A percentile compares a stretch with the other conserved stretches of the same genome.
These are phyloP conservation scores for Candida tropicalis DNA, from an alignment of 1,139 yeast species.

Conservation along the genomic window DNA sequence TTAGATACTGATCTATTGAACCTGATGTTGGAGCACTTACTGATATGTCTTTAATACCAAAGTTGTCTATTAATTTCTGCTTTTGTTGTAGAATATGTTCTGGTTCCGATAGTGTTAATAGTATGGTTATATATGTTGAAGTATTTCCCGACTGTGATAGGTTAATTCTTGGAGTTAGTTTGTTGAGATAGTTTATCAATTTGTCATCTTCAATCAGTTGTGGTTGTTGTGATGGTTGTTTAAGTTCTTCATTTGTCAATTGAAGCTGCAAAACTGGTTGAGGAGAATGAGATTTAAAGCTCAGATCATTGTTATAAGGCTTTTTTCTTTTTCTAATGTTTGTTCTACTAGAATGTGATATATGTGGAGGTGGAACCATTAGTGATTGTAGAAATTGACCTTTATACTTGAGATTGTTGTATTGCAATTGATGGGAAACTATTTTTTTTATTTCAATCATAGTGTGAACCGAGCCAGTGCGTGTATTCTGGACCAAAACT, in stretches of 20 bases:
- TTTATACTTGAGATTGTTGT: too few species aligned
- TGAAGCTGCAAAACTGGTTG: constrained; percentile 1
- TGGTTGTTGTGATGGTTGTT: neutral
- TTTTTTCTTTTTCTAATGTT: constrained; percentile 8
- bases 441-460: neutral
- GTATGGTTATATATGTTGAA: constrained; percentile 16
- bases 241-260: constrained; percentile 3
- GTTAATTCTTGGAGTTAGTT: constrained; percentile 10
- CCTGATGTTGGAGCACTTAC: constrained; percentile 28
- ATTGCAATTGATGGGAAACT: too few species aligned
- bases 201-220: constrained; percentile 12
- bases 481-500: constrained; percentile 4
- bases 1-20: constrained; percentile 30
- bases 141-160: constrained; percentile 1
- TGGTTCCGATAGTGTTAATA: constrained; percentile 32
- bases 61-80: constrained; percentile 19
- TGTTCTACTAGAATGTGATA: neutral
- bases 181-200: constrained; percentile 14
- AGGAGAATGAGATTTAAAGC: constrained; percentile 3
- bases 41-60: constrained; percentile 23
- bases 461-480: constrained; percentile 1
- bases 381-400: too few species aligned
- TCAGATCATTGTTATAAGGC: neutral
- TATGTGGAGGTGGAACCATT: constrained; percentile 4
- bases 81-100: constrained; percentile 7